Evolutionary conservation across 208 protist genomes (phyloP).

Genomic region (Trichomonas vaginalis): DNA sequence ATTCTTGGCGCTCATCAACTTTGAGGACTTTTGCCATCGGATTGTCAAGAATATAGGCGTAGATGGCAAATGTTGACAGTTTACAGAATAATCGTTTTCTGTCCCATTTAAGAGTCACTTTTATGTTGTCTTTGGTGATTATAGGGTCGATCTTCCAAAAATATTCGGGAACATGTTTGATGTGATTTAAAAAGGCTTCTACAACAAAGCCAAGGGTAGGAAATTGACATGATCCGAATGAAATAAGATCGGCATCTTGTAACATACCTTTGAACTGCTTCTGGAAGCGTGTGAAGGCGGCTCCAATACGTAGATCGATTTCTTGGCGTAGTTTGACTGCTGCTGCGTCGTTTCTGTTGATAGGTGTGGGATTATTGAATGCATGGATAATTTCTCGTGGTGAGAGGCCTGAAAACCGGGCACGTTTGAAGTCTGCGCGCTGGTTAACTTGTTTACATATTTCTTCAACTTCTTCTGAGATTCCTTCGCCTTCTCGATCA

Average conservation of each 20-base stretch:
- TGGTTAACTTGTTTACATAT: conserved; percentile 39
- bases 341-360: conserved; percentile 32
- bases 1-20: neutral
- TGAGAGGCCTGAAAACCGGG: conserved; percentile 61
- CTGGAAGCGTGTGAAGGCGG: conserved; percentile 67
- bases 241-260: conserved; percentile 20
- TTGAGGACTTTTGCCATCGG: conserved; percentile 40
- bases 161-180: neutral
- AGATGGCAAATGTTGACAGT: conserved; percentile 48
- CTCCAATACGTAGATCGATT: conserved; percentile 67
- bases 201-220: conserved; percentile 80
- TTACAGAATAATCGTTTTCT: conserved; percentile 44
- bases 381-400: conserved; percentile 25
- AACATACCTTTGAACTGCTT: conserved; percentile 27
- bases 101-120: neutral
- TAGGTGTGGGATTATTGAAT: conserved; percentile 33
- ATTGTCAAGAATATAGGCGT: conserved; percentile 35
- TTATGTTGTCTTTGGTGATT: conserved; percentile 42
- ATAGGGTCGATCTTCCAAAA: conserved; percentile 24
- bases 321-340: conserved; percentile 65
- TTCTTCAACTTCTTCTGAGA: conserved; percentile 52
- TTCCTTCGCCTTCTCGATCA: conserved; percentile 73
- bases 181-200: conserved; percentile 45
- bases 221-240: conserved; percentile 72
- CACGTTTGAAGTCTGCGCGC: conserved; percentile 36